phyloP scores from a whole-genome alignment of 306 rosid genomes.

The Gleditsia sinensis region DNA sequence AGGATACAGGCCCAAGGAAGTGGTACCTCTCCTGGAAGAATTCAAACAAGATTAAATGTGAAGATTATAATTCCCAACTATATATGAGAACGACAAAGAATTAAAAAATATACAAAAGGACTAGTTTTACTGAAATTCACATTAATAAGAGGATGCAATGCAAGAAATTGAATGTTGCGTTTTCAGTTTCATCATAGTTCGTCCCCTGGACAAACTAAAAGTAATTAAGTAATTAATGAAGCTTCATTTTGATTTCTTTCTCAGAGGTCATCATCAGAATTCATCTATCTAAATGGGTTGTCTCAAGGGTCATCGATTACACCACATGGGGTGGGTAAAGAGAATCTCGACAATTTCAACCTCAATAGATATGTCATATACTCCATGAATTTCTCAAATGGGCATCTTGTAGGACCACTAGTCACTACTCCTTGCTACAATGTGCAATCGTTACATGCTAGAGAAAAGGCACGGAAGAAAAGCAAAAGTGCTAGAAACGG shows the following conservation, averaged over 20 bases:
- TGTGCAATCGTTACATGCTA: background rate
- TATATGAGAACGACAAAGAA: background rate
- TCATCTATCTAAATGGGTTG: too few species aligned
- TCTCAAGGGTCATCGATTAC: background rate
- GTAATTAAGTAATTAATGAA: too few species aligned
- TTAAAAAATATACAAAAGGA: background rate
- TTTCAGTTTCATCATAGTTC: too few species aligned
- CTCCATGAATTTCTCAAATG: background rate
- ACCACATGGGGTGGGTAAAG: background rate
- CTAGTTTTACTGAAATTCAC: too few species aligned
- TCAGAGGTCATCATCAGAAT: too few species aligned
- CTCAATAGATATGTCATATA: background rate
- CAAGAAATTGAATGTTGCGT: too few species aligned
- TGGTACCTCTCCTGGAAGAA: conserved; percentile 47
- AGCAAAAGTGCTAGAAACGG: background rate
- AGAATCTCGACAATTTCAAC: background rate
- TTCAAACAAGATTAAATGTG: background rate
- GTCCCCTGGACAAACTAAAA: too few species aligned
- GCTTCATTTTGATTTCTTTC: too few species aligned
- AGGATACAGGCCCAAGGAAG: conserved; percentile 32
- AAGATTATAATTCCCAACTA: background rate
- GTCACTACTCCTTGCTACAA: background rate
- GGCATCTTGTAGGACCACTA: background rate
- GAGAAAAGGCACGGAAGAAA: background rate
- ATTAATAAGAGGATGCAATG: too few species aligned